A percentile compares a stretch with the other conserved stretches of the same genome.
phyloP scores from a whole-genome alignment of 2,329 filamentous ascomycete genomes.

The Penicillium sp. region DNA sequence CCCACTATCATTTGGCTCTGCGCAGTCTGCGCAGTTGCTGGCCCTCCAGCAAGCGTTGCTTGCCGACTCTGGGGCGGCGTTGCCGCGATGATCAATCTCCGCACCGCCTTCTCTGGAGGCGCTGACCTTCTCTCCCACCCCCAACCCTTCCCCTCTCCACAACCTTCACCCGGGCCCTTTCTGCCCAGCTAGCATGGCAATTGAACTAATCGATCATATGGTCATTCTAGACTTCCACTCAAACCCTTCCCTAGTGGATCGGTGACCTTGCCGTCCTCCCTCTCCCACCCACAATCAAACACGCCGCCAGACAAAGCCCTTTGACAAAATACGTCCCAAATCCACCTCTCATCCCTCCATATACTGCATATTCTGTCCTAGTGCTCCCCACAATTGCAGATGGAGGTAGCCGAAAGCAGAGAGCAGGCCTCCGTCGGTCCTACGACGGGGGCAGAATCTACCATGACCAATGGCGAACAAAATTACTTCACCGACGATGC shows the following conservation, averaged over 20 bases:
- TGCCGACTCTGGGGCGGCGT: constrained; percentile 35
- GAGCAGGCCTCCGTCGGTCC: constrained; percentile 41
- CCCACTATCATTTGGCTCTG: constrained; percentile 16
- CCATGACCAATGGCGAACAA: constrained; percentile 41
- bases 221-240: constrained; percentile 24
- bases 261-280: constrained; percentile 23
- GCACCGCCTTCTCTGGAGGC: constrained; percentile 43
- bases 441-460: constrained; percentile 37
- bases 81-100: constrained; percentile 42
- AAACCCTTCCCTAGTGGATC: constrained; percentile 15
- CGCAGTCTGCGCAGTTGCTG: constrained; percentile 30
- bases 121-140: constrained; percentile 26
- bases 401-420: constrained; percentile 47
- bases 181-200: constrained; percentile 22
- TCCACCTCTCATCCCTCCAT: background rate
- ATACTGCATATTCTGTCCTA: constrained; percentile 1
- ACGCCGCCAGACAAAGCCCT: constrained; percentile 22
- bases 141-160: constrained; percentile 21
- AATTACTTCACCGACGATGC: constrained; percentile 46
- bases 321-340: constrained; percentile 10
- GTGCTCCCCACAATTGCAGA: constrained; percentile 21
- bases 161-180: constrained; percentile 6
- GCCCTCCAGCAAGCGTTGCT: constrained; percentile 25
- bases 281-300: constrained; percentile 22
- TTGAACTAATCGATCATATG: constrained; percentile 31